phyloP scores from a whole-genome alignment of 305 asterid genomes.

The Nicotiana rustica region DNA sequence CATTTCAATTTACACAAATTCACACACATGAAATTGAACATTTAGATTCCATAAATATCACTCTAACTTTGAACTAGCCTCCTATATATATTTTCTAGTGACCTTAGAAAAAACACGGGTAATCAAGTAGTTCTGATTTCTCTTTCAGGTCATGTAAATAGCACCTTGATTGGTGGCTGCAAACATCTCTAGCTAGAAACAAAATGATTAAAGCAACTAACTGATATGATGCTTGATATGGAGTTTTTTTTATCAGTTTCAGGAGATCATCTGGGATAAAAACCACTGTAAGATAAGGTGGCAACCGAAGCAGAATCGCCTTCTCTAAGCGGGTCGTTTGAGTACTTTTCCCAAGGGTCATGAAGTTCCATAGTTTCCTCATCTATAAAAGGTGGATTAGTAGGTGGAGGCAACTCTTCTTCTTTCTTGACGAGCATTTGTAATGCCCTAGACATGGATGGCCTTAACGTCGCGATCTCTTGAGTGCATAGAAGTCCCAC shows the following conservation, averaged over 20 bases:
- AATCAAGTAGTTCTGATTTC: neutral
- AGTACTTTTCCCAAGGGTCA: constrained; percentile 37
- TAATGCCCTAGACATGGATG: constrained; percentile 72
- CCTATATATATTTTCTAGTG: neutral
- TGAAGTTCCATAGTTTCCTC: constrained; percentile 69
- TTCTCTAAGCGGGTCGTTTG: constrained; percentile 26
- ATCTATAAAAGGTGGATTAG: constrained; percentile 73
- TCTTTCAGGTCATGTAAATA: neutral
- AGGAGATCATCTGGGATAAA: constrained; percentile 61
- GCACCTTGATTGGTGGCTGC: neutral
- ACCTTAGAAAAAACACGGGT: neutral
- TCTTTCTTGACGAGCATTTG: constrained; percentile 66
- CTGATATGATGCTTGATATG: neutral
- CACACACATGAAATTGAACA: neutral
- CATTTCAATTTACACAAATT: neutral
- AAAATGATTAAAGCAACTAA: neutral
- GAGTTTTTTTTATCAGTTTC: neutral
- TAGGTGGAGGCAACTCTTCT: constrained; percentile 63
- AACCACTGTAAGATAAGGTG: constrained; percentile 66
- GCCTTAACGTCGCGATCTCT: constrained; percentile 63
- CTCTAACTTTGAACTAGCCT: neutral
- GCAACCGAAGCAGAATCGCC: constrained; percentile 56
- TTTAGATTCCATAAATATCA: neutral
- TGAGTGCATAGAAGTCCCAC: constrained; percentile 83
- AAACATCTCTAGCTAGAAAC: neutral